These are phyloP conservation scores for Chrysosporium queenslandicum DNA, from an alignment of 2,329 filamentous ascomycete species.

Conservation along the genomic window DNA sequence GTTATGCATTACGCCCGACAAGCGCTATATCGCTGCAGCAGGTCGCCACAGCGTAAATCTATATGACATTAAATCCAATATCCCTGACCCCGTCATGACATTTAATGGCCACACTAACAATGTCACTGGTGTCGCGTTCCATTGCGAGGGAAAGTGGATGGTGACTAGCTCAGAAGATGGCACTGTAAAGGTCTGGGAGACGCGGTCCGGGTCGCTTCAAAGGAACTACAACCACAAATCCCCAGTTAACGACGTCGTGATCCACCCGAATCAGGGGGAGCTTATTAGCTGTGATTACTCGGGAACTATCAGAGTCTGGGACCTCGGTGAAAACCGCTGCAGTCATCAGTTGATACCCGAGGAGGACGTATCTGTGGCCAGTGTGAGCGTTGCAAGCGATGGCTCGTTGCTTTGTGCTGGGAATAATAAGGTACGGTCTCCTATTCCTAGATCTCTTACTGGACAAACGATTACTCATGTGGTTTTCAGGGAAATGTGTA, in stretches of 20 bases:
- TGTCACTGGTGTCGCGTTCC: slow-evolving; percentile 91
- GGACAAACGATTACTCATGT: background rate
- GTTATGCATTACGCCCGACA: slow-evolving; percentile 95
- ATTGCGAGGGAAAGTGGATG: slow-evolving; percentile 99
- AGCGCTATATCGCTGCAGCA: slow-evolving; percentile 79
- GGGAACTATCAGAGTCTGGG: slow-evolving; percentile 91
- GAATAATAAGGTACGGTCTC: slow-evolving; percentile 63
- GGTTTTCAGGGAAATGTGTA: slow-evolving; percentile 74
- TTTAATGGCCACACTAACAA: slow-evolving; percentile 96
- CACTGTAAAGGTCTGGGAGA: slow-evolving; percentile 96
- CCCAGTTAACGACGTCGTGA: slow-evolving; percentile 95
- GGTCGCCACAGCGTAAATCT: slow-evolving; percentile 85
- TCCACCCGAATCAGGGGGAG: slow-evolving; percentile 96
- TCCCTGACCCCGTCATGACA: slow-evolving; percentile 80
- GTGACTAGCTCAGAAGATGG: slow-evolving; percentile 95
- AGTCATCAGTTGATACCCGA: slow-evolving; percentile 93
- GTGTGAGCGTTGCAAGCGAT: slow-evolving; percentile 91
- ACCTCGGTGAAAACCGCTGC: slow-evolving; percentile 92
- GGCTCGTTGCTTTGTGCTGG: slow-evolving; percentile 86
- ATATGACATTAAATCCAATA: slow-evolving; percentile 97
- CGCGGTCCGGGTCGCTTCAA: slow-evolving; percentile 72
- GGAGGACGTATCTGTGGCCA: slow-evolving; percentile 85
- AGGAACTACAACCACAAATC: slow-evolving; percentile 84
- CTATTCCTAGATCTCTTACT: background rate
- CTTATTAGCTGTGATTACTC: slow-evolving; percentile 91